These are phyloP conservation scores for Blastomyces parvus DNA, from an alignment of 2,329 filamentous ascomycete species.

Conservation along the genomic window DNA sequence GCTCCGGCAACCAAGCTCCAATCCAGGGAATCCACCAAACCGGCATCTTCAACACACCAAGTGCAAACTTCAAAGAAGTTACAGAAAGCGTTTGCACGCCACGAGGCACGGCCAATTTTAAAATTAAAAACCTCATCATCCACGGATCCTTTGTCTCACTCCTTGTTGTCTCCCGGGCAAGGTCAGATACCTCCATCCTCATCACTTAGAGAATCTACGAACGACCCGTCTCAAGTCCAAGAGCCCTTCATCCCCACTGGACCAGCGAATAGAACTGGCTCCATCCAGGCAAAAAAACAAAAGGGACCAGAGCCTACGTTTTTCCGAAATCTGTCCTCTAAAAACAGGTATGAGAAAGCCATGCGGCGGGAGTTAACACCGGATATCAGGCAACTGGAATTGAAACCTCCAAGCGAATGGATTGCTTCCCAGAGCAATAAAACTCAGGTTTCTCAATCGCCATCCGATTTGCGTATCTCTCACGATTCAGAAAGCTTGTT, in stretches of 20 bases:
- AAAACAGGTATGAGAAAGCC: conserved; percentile 26
- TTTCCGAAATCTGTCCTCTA: conserved; percentile 22
- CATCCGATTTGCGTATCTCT: neutral
- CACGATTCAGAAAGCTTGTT: conserved; percentile 15
- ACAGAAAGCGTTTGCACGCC: neutral
- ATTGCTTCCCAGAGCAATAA: conserved; percentile 4
- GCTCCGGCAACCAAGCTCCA: neutral
- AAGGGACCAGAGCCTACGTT: neutral
- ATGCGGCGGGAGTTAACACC: conserved; percentile 28
- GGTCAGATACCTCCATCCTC: neutral
- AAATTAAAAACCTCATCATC: neutral
- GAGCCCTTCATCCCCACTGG: neutral
- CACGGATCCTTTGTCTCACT: neutral
- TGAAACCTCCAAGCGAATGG: conserved; percentile 30
- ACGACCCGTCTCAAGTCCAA: neutral
- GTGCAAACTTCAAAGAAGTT: neutral
- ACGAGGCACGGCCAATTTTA: neutral
- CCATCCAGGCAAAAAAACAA: neutral
- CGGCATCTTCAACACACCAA: neutral
- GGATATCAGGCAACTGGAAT: conserved; percentile 27
- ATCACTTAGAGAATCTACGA: neutral
- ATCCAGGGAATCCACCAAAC: neutral
- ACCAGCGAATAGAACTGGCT: neutral
- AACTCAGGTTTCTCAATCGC: neutral
- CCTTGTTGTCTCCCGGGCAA: neutral